phyloP scores from a whole-genome alignment of 805 yeast genomes.

The Ogataea trehaloabstinens region DNA sequence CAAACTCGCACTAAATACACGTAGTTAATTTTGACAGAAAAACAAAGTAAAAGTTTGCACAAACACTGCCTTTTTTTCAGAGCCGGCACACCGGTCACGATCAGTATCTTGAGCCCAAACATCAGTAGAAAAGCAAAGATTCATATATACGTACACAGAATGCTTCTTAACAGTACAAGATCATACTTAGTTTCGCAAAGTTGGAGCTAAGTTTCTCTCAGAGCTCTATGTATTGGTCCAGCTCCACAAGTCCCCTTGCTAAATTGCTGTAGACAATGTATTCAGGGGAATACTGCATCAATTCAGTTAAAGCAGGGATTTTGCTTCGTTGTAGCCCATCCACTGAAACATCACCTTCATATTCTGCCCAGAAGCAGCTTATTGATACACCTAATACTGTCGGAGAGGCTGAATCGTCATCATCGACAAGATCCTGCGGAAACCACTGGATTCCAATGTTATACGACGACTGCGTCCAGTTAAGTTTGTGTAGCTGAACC shows the following conservation, averaged over 20 bases:
- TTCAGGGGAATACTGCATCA: constrained; percentile 64
- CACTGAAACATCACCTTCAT: constrained; percentile 42
- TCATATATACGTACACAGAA: too few relatives aligned
- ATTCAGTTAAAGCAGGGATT: constrained; percentile 71
- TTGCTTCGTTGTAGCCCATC: constrained; percentile 37
- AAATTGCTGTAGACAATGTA: constrained; percentile 63
- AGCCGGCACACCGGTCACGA: too few relatives aligned
- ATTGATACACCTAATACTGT: constrained; percentile 52
- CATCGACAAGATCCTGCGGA: constrained; percentile 52
- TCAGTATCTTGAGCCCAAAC: too few relatives aligned
- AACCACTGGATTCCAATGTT: constrained; percentile 75
- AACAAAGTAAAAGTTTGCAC: too few relatives aligned
- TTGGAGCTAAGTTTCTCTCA: too few relatives aligned
- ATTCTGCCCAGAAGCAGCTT: constrained; percentile 79
- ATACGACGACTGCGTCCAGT: constrained; percentile 52
- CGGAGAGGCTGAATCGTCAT: constrained; percentile 23
- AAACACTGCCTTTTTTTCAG: too few relatives aligned
- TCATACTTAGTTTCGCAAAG: too few relatives aligned
- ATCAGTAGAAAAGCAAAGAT: too few relatives aligned
- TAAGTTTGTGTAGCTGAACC: constrained; percentile 61
- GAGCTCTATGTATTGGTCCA: constrained; percentile 30
- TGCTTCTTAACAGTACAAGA: too few relatives aligned
- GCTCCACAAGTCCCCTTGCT: constrained; percentile 66
- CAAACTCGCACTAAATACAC: neutral
- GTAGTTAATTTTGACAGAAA: too few relatives aligned